Evolutionary conservation across 2,329 filamentous ascomycete genomes (phyloP).

Genomic region (Cryphonectria nitschkei): DNA sequence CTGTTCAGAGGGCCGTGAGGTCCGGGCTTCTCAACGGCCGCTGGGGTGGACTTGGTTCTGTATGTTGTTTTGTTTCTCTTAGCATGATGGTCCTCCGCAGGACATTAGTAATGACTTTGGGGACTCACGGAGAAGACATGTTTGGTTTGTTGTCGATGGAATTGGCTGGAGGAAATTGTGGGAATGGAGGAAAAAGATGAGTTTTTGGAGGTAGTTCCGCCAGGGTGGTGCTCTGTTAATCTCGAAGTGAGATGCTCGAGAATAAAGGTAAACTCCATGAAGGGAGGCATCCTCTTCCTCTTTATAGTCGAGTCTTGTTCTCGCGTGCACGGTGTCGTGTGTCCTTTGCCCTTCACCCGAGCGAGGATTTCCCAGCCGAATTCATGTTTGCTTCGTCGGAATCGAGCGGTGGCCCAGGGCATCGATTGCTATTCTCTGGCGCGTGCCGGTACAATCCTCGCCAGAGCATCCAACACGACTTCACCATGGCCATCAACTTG

Average conservation of each 20-base stretch:
- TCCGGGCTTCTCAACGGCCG: neutral
- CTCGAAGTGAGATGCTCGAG: neutral
- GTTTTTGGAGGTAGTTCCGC: neutral
- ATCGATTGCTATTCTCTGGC: neutral
- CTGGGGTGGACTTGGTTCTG: constrained; percentile 22
- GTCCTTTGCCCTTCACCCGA: neutral
- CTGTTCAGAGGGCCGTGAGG: constrained; percentile 18
- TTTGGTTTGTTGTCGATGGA: neutral
- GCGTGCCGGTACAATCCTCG: neutral
- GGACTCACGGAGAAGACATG: constrained; percentile 28
- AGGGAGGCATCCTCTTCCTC: neutral
- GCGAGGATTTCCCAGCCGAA: neutral
- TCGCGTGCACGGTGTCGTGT: neutral
- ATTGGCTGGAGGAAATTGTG: neutral
- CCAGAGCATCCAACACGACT: neutral
- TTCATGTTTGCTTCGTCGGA: neutral
- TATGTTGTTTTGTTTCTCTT: neutral
- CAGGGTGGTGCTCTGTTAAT: neutral
- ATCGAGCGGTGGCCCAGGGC: neutral
- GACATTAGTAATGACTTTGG: no score
- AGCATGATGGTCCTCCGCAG: neutral
- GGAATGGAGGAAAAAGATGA: neutral
- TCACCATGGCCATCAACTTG: neutral
- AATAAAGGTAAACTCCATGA: neutral
- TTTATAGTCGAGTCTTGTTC: neutral